Evolutionary conservation across 345 rosid genomes (phyloP), one percentile per base, ranked within the genome.

Genomic region (Lepidium aucheri): DNA sequence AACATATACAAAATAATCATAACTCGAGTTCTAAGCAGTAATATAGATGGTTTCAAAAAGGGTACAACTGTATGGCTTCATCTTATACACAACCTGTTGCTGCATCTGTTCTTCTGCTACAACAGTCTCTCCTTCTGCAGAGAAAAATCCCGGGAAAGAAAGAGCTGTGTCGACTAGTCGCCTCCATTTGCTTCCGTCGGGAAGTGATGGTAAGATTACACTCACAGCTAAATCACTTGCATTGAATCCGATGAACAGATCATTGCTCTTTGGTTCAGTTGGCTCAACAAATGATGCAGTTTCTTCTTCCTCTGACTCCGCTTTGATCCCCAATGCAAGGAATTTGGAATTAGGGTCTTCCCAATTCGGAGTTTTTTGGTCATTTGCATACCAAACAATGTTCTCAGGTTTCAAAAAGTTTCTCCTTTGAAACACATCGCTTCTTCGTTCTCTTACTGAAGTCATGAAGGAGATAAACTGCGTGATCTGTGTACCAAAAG

Each of bases 111-210:
- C 60, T 18, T 64, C 46, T 46, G 41, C 85, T 11, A 10, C 69
- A 51, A 86, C 81, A 5, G 82, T 75, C 70, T 79, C 81, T 14
- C 93, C 93, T 33, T 78, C 72, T 0, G 32, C 58, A 3, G 85
- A 80, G 84, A 94, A 88, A 74, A 94, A 94, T 15, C 86, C 88
- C 0, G 99, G 96, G 69, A 77, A 90, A 5, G 89, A 88, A 70
- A 90, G 85, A 72, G 87, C 92, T 6, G 97, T 90, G 67, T 90
- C 96, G 1, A 88, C 89, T 60, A 90, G 69, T 17, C 87, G 73
- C 43, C 14, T 45, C 97, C 99, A 90, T 46, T 60, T 53, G 77
- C 79, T 82, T 72, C 89, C 96, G 59, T 81, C 70, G 0, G 79
- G 74, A 67, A 74, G 71, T 47, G 76, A 39, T 7, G 99, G 99